Percentiles rank a stretch among this genome's conserved stretches.
phyloP scores from a whole-genome alignment of 2,329 filamentous ascomycete species.

The Onygena corvina region DNA sequence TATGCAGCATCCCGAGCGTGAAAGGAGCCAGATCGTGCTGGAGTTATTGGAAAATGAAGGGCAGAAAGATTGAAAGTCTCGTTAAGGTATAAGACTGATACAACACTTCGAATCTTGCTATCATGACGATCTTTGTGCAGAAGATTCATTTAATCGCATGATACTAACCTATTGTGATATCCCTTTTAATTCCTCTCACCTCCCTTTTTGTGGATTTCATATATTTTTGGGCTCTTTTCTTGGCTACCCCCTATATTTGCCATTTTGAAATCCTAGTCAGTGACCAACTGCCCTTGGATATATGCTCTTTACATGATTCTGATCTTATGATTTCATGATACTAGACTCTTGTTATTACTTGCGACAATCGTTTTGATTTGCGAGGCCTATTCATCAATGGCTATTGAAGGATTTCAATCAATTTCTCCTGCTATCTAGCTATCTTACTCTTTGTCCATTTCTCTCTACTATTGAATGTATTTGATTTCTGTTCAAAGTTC shows the following conservation, averaged over 20 bases:
- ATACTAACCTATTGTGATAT: not conserved
- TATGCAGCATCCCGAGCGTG: slow-evolving; percentile 84
- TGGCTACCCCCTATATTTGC: not conserved
- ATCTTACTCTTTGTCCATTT: not conserved
- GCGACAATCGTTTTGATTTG: not conserved
- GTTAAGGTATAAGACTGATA: not conserved
- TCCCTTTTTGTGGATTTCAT: slow-evolving; percentile 5
- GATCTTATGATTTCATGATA: not conserved
- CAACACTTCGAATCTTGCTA: not conserved
- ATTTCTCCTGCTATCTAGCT: no score
- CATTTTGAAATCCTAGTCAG: not conserved
- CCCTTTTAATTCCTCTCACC: not conserved
- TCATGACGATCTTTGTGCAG: not conserved
- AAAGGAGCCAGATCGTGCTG: slow-evolving; percentile 74
- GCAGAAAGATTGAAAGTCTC: slow-evolving; percentile 43
- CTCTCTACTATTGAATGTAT: not conserved
- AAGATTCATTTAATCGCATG: not conserved
- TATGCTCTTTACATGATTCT: slow-evolving; percentile 1
- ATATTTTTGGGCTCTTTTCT: not conserved
- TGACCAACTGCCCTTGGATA: not conserved
- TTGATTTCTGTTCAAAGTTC: no score
- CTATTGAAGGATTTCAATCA: not conserved
- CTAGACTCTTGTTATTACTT: slow-evolving; percentile 6
- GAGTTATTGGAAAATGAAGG: slow-evolving; percentile 90
- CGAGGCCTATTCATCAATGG: not conserved